These are phyloP conservation scores for Priceomyces castillae DNA, from an alignment of 805 yeast species.

Conservation along the genomic window DNA sequence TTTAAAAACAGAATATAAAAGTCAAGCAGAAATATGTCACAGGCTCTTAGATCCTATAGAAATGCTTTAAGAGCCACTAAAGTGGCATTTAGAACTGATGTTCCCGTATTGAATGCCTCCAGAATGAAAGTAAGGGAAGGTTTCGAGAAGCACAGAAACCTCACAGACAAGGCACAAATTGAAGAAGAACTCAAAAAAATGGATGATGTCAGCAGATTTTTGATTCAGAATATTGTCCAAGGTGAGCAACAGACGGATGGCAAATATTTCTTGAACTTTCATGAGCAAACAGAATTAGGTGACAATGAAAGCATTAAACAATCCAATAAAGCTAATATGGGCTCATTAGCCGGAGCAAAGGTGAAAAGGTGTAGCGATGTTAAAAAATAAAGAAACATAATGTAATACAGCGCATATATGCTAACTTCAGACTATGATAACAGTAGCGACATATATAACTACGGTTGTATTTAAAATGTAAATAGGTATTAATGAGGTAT, in stretches of 20 bases:
- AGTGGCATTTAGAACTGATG: constrained; percentile 55
- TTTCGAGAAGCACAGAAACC: constrained; percentile 32
- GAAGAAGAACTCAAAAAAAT: constrained; percentile 50
- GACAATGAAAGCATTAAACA: constrained; percentile 79
- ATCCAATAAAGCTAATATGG: constrained; percentile 40
- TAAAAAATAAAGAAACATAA: not conserved
- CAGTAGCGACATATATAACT: not conserved
- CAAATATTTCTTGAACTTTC: constrained; percentile 63
- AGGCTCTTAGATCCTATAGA: constrained; percentile 57
- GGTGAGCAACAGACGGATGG: constrained; percentile 53
- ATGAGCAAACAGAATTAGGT: constrained; percentile 81
- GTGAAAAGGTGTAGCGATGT: constrained; percentile 30
- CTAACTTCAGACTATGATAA: too few species aligned
- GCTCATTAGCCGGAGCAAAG: constrained; percentile 54
- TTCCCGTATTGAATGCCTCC: constrained; percentile 52
- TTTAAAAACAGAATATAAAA: not conserved
- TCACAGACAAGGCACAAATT: constrained; percentile 17
- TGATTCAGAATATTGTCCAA: constrained; percentile 81
- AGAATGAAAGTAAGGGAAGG: constrained; percentile 58
- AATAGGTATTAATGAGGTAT: not conserved
- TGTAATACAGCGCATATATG: too few species aligned
- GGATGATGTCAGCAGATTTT: constrained; percentile 67
- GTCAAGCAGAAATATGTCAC: constrained; percentile 7
- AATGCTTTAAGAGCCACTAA: constrained; percentile 64
- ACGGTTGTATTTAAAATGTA: not conserved